phyloP scores from a whole-genome alignment of 2,329 filamentous ascomycete species.

The Claviceps monticola region DNA sequence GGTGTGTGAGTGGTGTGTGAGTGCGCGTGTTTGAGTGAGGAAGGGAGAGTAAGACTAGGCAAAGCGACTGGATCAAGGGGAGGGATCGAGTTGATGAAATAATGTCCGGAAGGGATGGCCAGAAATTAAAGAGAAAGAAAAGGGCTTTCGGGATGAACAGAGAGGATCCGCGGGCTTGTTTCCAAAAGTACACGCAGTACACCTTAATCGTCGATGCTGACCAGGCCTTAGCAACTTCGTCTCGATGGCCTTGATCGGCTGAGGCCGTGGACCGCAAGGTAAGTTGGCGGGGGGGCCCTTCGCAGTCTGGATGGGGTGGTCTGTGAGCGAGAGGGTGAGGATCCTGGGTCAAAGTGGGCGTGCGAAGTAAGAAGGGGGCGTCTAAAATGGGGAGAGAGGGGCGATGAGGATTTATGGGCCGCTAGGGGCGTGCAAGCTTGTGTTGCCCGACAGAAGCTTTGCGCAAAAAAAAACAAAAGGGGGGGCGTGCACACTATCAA shows the following conservation, averaged over 20 bases:
- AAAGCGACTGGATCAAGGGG: background rate
- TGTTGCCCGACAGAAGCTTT: no score
- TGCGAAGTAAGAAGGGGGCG: background rate
- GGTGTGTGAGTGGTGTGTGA: no score
- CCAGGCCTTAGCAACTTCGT: background rate
- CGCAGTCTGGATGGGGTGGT: background rate
- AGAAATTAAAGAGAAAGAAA: background rate
- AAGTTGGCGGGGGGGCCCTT: background rate
- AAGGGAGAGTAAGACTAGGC: background rate
- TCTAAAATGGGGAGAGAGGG: background rate
- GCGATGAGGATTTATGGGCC: background rate
- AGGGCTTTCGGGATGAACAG: conserved; percentile 3
- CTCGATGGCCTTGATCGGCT: conserved; percentile 6
- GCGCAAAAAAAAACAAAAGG: no score
- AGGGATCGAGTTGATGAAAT: conserved; percentile 5
- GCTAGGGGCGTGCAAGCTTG: no score
- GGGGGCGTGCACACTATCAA: background rate
- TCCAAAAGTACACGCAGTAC: background rate
- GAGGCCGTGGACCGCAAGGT: conserved; percentile 6
- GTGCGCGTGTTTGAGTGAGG: background rate
- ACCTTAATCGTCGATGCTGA: conserved; percentile 7
- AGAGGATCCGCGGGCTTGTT: conserved; percentile 5
- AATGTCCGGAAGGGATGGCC: conserved; percentile 3
- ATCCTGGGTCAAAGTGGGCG: background rate
- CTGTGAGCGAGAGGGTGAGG: background rate